Evolutionary conservation across 805 yeast genomes (phyloP), one percentile per base, ranked within the genome.

Genomic region (Wickerhamiella hasegawae): DNA sequence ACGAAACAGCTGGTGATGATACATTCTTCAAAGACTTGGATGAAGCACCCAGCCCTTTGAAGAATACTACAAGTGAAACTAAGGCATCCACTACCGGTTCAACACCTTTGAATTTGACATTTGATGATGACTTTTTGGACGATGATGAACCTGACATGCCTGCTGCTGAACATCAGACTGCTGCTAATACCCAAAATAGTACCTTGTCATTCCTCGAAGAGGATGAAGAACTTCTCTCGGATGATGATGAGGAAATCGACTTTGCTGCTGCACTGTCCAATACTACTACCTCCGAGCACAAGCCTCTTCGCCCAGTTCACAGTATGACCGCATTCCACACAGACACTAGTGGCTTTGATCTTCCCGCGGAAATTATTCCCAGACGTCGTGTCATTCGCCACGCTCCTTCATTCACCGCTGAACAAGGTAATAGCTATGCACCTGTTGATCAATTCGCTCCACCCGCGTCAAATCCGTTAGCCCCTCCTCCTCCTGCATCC

Each of bases 181-280:
- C 9, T 10, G 15, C 9, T 14, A 19, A 14, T 19, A 23, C 35
- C n/a, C n/a, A n/a, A n/a, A n/a, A n/a, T n/a, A n/a, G n/a, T 21
- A 15, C 32, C 28, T 11, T 55, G 20, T 45, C 57, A 4, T 55
- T 55, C 34, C 37, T 55, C 34, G 58, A 46, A 4, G 48, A 40
- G 11, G 60, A 55, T 27, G 59, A 55, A 15, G 60, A 55, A 9
- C 40, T 54, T 15, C 40, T 50, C 9, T 38, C 50, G 8, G 59
- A 54, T 14, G 55, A 52, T 14, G 54, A 51, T 9, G n/a, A n/a
- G n/a, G n/a, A n/a, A n/a, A 45, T 39, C 8, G n/a, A n/a, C n/a
- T n/a, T n/a, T n/a, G n/a, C n/a, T n/a, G n/a, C n/a, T n/a, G n/a
- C n/a, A n/a, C n/a, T n/a, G n/a, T n/a, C n/a, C n/a, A n/a, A n/a